Conservation (phyloP, 148 eudicot genomes). For the Persicaria maculosa region DNA sequence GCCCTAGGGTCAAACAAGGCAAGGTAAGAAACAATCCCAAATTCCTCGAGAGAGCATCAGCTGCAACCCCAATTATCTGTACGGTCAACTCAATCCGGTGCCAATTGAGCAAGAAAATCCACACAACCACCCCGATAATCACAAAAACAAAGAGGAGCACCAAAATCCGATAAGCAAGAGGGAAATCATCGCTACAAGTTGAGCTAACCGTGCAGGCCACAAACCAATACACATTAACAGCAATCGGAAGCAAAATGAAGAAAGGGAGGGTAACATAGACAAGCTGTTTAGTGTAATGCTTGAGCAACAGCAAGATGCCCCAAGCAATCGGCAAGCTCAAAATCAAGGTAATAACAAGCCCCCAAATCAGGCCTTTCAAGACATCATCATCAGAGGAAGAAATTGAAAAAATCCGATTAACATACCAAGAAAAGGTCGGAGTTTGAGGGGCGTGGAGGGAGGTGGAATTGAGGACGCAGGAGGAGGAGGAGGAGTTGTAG, state of each 20-base stretch:
- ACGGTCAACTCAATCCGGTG: conserved; percentile 77
- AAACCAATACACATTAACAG: conserved; percentile 80
- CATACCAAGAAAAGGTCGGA: conserved; percentile 16
- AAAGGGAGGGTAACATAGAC: conserved; percentile 72
- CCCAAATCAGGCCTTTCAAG: conserved; percentile 56
- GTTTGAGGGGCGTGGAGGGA: conserved; percentile 9
- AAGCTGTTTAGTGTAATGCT: conserved; percentile 71
- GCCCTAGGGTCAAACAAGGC: conserved; percentile 61
- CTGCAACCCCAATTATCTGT: conserved; percentile 60
- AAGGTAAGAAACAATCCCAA: conserved; percentile 74
- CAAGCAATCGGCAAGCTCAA: conserved; percentile 60
- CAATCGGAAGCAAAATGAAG: conserved; percentile 54
- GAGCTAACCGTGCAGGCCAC: conserved; percentile 70
- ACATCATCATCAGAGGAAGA: conserved; percentile 19
- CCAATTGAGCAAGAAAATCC: conserved; percentile 88
- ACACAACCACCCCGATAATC: conserved; percentile 66
- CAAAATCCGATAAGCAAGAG: conserved; percentile 63
- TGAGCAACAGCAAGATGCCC: conserved; percentile 60
- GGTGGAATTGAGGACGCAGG: conserved; percentile 30
- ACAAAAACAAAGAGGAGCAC: conserved; percentile 61
- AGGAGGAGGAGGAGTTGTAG: conserved; percentile 43
- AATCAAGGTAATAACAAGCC: conserved; percentile 64
- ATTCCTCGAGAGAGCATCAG: conserved; percentile 68
- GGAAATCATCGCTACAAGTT: conserved; percentile 54
- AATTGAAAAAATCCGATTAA: not conserved